Conservation (phyloP, 352 stramenopile genomes). For the Globisporangium spinosum region DNA sequence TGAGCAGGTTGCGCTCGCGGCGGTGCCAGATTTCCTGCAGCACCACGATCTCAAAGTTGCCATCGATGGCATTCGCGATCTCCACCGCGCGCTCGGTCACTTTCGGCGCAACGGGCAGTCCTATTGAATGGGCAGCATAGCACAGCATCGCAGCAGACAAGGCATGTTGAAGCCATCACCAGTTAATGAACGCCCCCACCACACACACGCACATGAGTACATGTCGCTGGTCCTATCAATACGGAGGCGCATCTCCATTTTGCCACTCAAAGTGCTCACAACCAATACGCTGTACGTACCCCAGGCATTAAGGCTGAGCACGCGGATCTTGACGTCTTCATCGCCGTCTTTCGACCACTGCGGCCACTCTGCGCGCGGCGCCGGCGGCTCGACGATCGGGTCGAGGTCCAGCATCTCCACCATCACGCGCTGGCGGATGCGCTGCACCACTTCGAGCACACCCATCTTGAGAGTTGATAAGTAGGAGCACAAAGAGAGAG, state of each 20-base stretch:
- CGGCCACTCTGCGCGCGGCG: conserved; percentile 34
- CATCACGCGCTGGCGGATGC: conserved; percentile 50
- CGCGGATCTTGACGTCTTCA: conserved; percentile 36
- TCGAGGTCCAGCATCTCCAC: conserved; percentile 60
- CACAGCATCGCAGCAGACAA: neutral
- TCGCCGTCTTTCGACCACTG: conserved; percentile 22
- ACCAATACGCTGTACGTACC: conserved; percentile 28
- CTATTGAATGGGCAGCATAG: conserved; percentile 20
- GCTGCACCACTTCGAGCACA: conserved; percentile 28
- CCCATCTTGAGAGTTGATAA: conserved; percentile 22
- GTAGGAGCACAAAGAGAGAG: neutral
- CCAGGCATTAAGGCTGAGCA: conserved; percentile 79
- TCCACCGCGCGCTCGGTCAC: conserved; percentile 58
- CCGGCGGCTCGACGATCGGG: conserved; percentile 38
- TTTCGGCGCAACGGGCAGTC: conserved; percentile 62
- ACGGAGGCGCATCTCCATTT: neutral
- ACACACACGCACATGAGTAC: neutral
- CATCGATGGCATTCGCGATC: conserved; percentile 66
- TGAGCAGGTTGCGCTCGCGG: conserved; percentile 72
- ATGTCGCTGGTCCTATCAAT: conserved; percentile 6
- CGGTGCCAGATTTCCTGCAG: conserved; percentile 83
- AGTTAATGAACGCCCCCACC: neutral
- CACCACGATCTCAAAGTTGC: conserved; percentile 70
- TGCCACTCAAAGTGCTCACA: neutral
- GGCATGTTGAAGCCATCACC: neutral